phyloP scores from a whole-genome alignment of 2,329 filamentous ascomycete species.

The Clarireedia monteithiana region DNA sequence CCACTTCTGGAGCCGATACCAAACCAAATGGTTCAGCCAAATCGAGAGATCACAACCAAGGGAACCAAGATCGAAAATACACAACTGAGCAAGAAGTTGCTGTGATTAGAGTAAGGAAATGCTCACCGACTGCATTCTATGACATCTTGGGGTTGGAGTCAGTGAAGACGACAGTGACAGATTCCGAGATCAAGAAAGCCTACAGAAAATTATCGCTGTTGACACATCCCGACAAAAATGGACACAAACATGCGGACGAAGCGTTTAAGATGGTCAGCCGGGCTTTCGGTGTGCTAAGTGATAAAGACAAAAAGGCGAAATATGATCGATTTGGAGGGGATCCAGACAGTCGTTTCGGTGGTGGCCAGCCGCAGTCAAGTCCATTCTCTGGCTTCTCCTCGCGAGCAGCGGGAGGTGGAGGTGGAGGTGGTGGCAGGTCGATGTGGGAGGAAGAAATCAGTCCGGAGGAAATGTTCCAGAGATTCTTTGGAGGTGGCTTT shows the following conservation, averaged over 20 bases:
- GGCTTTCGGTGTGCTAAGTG: slow-evolving; percentile 87
- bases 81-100: slow-evolving; percentile 88
- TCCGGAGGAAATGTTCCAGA: slow-evolving; percentile 92
- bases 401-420: slow-evolving; percentile 26
- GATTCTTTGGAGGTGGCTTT: slow-evolving; percentile 74
- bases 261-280: slow-evolving; percentile 97
- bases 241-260: slow-evolving; percentile 89
- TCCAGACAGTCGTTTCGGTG: slow-evolving; percentile 78
- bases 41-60: slow-evolving; percentile 46
- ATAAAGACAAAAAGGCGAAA: slow-evolving; percentile 84
- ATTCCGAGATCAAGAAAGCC: slow-evolving; percentile 91
- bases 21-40: slow-evolving; percentile 29
- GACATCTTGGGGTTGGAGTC: slow-evolving; percentile 76
- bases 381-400: slow-evolving; percentile 58
- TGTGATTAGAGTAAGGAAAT: slow-evolving; percentile 80
- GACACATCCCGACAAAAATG: slow-evolving; percentile 98
- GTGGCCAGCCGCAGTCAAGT: slow-evolving; percentile 40
- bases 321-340: slow-evolving; percentile 88
- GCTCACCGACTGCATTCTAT: slow-evolving; percentile 83
- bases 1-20: slow-evolving; percentile 35
- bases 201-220: slow-evolving; percentile 90
- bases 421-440: slow-evolving; percentile 41
- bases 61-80: slow-evolving; percentile 58
- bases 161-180: slow-evolving; percentile 57
- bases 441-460: slow-evolving; percentile 90